phyloP scores from a whole-genome alignment of 148 eudicot genomes.

The Pharnaceum exiguum region DNA sequence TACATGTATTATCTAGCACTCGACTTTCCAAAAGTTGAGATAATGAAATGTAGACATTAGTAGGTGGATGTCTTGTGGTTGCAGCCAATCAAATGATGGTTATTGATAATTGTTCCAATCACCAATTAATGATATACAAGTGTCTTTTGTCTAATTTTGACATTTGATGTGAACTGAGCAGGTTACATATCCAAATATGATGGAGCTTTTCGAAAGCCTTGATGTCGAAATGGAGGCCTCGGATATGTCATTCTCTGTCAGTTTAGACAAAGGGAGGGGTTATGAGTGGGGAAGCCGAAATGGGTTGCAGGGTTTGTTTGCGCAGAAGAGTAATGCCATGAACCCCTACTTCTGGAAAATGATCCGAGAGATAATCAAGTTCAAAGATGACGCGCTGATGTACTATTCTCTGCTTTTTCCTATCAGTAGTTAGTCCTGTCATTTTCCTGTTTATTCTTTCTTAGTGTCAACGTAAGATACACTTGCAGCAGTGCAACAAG shows the following conservation, averaged over 20 bases:
- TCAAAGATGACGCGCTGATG: slow-evolving; percentile 68
- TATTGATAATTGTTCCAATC: background rate
- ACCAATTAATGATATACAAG: background rate
- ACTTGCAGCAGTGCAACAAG: too few species aligned
- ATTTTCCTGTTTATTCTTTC: background rate
- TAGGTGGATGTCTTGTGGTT: too few species aligned
- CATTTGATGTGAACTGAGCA: slow-evolving; percentile 21
- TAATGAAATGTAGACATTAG: too few species aligned
- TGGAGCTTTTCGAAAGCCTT: slow-evolving; percentile 84
- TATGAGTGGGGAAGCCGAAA: slow-evolving; percentile 95
- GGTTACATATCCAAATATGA: slow-evolving; percentile 98
- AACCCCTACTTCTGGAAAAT: slow-evolving; percentile 86
- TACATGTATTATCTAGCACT: too few species aligned
- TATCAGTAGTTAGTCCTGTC: background rate
- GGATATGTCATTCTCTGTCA: slow-evolving; percentile 95
- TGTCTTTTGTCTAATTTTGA: background rate
- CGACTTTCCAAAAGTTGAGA: too few species aligned
- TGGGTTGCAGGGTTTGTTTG: slow-evolving; percentile 66
- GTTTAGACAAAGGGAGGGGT: slow-evolving; percentile 70
- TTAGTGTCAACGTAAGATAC: too few species aligned
- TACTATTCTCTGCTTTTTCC: slow-evolving; percentile 11
- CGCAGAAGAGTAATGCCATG: slow-evolving; percentile 68
- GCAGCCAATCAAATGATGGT: too few species aligned
- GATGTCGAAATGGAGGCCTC: slow-evolving; percentile 92
- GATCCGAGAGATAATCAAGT: slow-evolving; percentile 69